These are phyloP conservation scores for Scheffersomyces coipomensis DNA, from an alignment of 805 yeast genomes.

Conservation along the genomic window DNA sequence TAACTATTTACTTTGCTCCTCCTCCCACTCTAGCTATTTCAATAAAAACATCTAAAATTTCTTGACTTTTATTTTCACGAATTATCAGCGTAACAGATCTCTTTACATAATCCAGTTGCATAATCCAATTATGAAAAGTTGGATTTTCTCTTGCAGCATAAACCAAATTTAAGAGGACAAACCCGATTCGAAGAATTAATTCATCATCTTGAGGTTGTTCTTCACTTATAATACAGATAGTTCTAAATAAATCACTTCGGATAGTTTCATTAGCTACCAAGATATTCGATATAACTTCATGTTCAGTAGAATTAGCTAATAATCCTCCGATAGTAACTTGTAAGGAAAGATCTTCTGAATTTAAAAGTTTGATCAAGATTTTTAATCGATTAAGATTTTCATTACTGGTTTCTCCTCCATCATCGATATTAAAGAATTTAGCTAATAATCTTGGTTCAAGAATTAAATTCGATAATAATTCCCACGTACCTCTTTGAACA, in stretches of 20 bases:
- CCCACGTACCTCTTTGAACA: slow-evolving; percentile 61
- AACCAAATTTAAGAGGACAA: slow-evolving; percentile 18
- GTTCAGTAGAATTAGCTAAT: slow-evolving; percentile 41
- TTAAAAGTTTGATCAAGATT: slow-evolving; percentile 30
- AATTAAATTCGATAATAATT: slow-evolving; percentile 62
- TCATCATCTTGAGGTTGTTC: slow-evolving; percentile 21
- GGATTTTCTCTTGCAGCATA: too few relatives aligned
- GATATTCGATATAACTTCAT: slow-evolving; percentile 30
- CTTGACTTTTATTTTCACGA: slow-evolving; percentile 4
- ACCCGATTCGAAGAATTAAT: slow-evolving; percentile 27
- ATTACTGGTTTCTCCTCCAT: slow-evolving; percentile 12
- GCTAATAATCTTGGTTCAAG: slow-evolving; percentile 41
- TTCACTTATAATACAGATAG: slow-evolving; percentile 18
- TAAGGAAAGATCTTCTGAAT: slow-evolving; percentile 27
- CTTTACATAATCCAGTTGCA: too few relatives aligned
- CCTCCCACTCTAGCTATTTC: slow-evolving; percentile 15
- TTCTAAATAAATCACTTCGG: slow-evolving; percentile 14
- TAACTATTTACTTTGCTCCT: too few relatives aligned
- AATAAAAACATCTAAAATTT: slow-evolving; percentile 9
- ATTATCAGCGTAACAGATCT: too few relatives aligned
- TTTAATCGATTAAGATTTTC: slow-evolving; percentile 27
- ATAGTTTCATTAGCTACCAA: slow-evolving; percentile 15
- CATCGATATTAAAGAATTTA: slow-evolving; percentile 57
- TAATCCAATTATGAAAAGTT: too few relatives aligned
- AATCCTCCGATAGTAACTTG: slow-evolving; percentile 35